Percentiles rank a stretch among this genome's conserved stretches.
phyloP scores from a whole-genome alignment of 345 rosid genomes.

The Euphorbia peplus region DNA sequence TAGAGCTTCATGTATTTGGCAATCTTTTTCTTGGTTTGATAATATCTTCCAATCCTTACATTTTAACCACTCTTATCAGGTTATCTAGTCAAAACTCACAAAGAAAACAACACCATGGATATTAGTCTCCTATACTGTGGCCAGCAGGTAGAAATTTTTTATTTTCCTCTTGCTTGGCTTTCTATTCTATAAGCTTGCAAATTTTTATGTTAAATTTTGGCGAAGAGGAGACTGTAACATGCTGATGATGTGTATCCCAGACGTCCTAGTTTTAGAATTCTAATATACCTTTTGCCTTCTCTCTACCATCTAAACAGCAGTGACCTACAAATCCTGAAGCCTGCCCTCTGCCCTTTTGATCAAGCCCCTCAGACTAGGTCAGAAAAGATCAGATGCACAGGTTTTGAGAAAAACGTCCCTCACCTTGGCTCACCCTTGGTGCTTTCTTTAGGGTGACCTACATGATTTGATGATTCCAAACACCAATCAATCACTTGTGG shows the following conservation, averaged over 20 bases:
- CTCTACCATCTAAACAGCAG: conserved; percentile 34
- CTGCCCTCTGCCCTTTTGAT: conserved; percentile 31
- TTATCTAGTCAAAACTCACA: conserved; percentile 24
- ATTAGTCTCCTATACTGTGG: conserved; percentile 29
- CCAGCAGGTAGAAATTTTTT: conserved; percentile 18
- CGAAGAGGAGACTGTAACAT: conserved; percentile 13
- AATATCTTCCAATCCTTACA: conserved; percentile 9
- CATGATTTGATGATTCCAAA: conserved; percentile 32
- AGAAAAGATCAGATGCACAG: conserved; percentile 31
- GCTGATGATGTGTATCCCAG: conserved; percentile 28
- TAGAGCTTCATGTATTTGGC: conserved; percentile 2
- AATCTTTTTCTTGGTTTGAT: not conserved
- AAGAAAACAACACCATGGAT: conserved; percentile 40
- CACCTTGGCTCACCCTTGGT: conserved; percentile 25
- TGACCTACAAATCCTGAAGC: conserved; percentile 35
- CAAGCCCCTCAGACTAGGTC: conserved; percentile 37
- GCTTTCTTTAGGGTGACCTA: conserved; percentile 31
- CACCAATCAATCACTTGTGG: conserved; percentile 28
- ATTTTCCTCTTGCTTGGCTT: not conserved
- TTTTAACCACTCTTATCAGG: conserved; percentile 21
- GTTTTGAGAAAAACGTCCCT: conserved; percentile 26
- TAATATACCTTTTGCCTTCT: conserved; percentile 38
- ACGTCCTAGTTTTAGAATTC: conserved; percentile 33
- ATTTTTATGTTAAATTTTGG: conserved; percentile 5
- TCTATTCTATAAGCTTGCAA: conserved; percentile 10